Conservation (phyloP, 129 eudicot genomes). For the Sambucus nigra region DNA sequence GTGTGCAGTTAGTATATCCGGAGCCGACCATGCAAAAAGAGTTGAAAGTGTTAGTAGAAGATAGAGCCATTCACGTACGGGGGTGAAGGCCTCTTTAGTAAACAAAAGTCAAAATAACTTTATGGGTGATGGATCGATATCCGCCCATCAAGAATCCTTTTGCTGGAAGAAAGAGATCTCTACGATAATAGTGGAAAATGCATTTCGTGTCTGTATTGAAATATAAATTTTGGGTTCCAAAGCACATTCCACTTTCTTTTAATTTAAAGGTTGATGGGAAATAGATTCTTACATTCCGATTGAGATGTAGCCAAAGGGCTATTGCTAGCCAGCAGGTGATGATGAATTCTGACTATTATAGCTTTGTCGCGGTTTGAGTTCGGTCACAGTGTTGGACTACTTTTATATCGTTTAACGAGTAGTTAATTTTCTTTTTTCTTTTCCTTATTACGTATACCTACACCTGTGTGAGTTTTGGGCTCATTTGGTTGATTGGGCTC, state of each 20-base stretch:
- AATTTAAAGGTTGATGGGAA: slow-evolving; percentile 4
- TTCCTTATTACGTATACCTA: too few species aligned
- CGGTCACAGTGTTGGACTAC: not conserved
- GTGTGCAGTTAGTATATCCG: slow-evolving; percentile 10
- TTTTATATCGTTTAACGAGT: too few species aligned
- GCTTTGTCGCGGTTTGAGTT: slow-evolving; percentile 3
- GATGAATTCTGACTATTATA: slow-evolving; percentile 2
- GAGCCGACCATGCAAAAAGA: slow-evolving; percentile 21
- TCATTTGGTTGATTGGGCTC: too few species aligned
- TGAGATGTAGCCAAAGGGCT: not conserved
- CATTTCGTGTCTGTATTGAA: not conserved
- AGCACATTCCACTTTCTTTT: not conserved
- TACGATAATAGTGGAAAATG: not conserved
- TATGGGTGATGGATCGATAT: slow-evolving; percentile 34
- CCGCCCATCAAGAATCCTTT: slow-evolving; percentile 41
- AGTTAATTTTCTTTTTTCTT: too few species aligned
- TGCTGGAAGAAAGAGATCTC: slow-evolving; percentile 26
- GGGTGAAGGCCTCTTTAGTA: slow-evolving; percentile 11
- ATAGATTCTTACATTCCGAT: slow-evolving; percentile 2
- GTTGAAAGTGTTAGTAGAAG: slow-evolving; percentile 7
- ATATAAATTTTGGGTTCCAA: not conserved
- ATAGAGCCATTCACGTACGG: not conserved
- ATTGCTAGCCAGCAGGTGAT: slow-evolving; percentile 14
- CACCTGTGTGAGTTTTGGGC: too few species aligned
- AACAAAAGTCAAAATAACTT: slow-evolving; percentile 26